Evolutionary conservation across 2,329 filamentous ascomycete genomes (phyloP), one percentile per base, ranked within the genome.

Genomic region (Pseudodiploospora longispora): DNA sequence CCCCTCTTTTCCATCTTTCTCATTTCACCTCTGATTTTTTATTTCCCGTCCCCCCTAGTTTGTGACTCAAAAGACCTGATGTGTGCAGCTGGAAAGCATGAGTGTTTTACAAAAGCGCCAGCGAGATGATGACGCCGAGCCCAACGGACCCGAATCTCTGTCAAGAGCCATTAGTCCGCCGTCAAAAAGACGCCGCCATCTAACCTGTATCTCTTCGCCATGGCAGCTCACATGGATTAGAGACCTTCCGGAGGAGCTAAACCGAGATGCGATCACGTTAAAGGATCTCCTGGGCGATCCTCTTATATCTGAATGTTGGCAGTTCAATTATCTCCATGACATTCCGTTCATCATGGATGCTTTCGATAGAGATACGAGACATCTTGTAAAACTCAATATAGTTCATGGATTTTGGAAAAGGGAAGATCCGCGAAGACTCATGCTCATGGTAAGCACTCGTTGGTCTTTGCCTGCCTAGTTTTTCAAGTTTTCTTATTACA

Each of bases 201-300:
- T 40, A 6, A 28, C 48, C 30, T 29, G 57, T 2, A 55, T 79
- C 27, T 59, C 64, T 2, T 90, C 86, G 1, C 87, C 87, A 0
- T 77, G 90, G 52, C 79, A 80, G 46, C 75, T 93, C 10, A 90
- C 84, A 0, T 74, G 71, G 47, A 82, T 93, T 43, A 70, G 68
- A 29, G 83, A 85, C 53, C 66, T 90, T 0, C 69, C 79, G 2
- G 60, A 68, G 2, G 60, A 65, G 1, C 63, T 66, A 48, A 93
- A 94, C 64, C 64, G 69, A 27, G 85, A 84, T 59, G 71, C 85
- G 0, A 63, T 91, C 31, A 73, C 70, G 1, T 67, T 93, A 7
- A 65, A 67, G 4, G 83, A 87, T 46, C 71, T 94, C 5, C 70
- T 94, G 1, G 79, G 84, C 0, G 80, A 89, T 58, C 84, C 85